Evolutionary conservation across 1,139 yeast species (phyloP).

Genomic region (Debaryomyces subglobosus): DNA sequence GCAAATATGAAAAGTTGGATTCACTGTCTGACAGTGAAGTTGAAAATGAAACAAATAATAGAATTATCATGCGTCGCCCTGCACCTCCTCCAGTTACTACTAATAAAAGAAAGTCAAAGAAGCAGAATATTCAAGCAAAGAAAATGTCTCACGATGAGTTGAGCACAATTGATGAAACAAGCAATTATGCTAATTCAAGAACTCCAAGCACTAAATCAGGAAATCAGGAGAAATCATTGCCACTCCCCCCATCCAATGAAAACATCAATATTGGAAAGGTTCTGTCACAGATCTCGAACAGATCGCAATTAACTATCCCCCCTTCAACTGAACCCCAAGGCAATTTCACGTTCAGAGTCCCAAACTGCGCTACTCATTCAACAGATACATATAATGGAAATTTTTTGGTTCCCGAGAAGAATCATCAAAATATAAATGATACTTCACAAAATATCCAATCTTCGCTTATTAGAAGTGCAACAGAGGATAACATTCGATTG

Average conservation of each 20-base stretch:
- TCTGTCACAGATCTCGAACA: background rate
- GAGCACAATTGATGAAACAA: conserved; percentile 49
- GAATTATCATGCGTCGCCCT: conserved; percentile 21
- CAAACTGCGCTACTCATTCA: background rate
- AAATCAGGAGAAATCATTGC: conserved; percentile 9
- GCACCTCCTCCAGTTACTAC: conserved; percentile 27
- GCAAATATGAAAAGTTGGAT: conserved; percentile 40
- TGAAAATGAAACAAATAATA: conserved; percentile 17
- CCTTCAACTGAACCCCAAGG: background rate
- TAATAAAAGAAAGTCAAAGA: conserved; percentile 25
- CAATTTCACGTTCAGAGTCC: background rate
- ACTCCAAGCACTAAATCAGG: conserved; percentile 27
- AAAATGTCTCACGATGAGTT: conserved; percentile 34
- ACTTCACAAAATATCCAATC: background rate
- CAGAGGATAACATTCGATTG: background rate
- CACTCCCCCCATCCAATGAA: conserved; percentile 16
- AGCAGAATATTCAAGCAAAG: conserved; percentile 19
- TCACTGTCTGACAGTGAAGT: conserved; percentile 24
- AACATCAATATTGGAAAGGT: background rate
- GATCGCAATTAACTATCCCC: background rate
- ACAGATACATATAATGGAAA: background rate
- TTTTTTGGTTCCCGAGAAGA: background rate
- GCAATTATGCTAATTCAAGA: conserved; percentile 32
- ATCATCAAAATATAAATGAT: background rate
- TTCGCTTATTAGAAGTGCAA: background rate